Base-by-base conservation (phyloP, 2,329 filamentous ascomycete species). In the Pyrenochaeta sp. region DNA sequence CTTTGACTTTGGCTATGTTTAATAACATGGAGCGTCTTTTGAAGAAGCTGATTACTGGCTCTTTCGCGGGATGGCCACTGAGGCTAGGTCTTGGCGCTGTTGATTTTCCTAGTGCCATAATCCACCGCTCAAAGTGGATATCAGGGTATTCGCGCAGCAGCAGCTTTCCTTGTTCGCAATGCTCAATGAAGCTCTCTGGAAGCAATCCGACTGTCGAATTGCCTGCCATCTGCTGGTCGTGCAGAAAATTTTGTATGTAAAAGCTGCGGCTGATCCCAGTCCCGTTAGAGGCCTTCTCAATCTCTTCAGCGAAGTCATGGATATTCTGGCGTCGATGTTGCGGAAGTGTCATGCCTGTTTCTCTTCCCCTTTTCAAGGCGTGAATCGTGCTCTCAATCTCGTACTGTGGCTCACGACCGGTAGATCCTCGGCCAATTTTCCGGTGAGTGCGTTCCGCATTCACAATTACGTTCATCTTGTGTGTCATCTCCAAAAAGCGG, bases 401-500 rank as follows among this genome's bases (percentile, higher is more conserved):
- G 35, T 69, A 69, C 30, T 69, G 63, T 9, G 71, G 57, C n/a
- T 68, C 61, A 10, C 73, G 69, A 15, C 59, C 61, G 15, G 57
- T 42, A 9, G 54, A 37, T 11, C 27, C 61, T 33, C 49, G 58
- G 12, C 65, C 71, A 7, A 27, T 6, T 12, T 7, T 21, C 15
- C 66, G 62, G 12, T 51, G 30, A 6, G 2, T 36, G 20, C 55
- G 66, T 31, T 37, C 43, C 18, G 53, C 40, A 27, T 51, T 56
- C 7, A 69, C 72, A 14, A 74, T 51, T 21, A 69, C 54, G 3
- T 88, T 74, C 64, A 82, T 83, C 4, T 87, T 82, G 47, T 83
- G 84, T n/a, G 81, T 72, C 3, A 89, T 74, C 60, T 92, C 87
- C 1, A 83, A 79, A 46, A 89, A 80, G 4, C 90, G 70, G 4